Percentiles rank a stretch among this genome's conserved stretches.
Evolutionary conservation across 108 stramenopile species (phyloP).

Genomic region (Pseudonitzschia multiseries): DNA sequence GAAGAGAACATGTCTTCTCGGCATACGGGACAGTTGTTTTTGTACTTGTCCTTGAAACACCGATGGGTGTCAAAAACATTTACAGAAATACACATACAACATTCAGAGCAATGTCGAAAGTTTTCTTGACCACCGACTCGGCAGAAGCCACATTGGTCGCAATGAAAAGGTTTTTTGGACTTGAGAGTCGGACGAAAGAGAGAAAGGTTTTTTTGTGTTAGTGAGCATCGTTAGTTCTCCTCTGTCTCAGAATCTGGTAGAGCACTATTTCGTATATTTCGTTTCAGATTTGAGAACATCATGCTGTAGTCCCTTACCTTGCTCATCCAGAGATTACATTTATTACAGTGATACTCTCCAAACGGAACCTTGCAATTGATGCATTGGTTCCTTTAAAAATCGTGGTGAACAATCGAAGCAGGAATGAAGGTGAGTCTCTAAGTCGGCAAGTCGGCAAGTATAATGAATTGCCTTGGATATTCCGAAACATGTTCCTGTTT

Average conservation of each 20-base stretch:
- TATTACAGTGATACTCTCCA: conserved; percentile 83
- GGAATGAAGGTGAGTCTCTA: not conserved
- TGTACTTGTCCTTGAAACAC: conserved; percentile 87
- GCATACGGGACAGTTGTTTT: conserved; percentile 88
- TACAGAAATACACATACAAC: conserved; percentile 88
- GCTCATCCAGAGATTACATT: conserved; percentile 91
- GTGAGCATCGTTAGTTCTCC: not conserved
- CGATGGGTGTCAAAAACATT: conserved; percentile 74
- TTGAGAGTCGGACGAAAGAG: not conserved
- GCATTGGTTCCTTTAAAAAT: conserved; percentile 63
- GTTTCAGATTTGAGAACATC: not conserved
- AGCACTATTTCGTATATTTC: too few species aligned
- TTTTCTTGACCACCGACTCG: conserved; percentile 84
- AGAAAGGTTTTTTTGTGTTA: too few species aligned
- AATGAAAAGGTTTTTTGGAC: conserved; percentile 85
- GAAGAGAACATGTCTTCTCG: conserved; percentile 85
- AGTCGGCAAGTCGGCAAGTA: not conserved
- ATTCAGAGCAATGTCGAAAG: conserved; percentile 85
- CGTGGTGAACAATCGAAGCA: not conserved
- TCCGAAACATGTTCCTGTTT: conserved; percentile 3
- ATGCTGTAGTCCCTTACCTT: conserved; percentile 24
- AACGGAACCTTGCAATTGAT: conserved; percentile 76
- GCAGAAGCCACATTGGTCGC: conserved; percentile 83
- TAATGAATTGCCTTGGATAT: not conserved
- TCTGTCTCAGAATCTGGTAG: not conserved